A percentile compares a stretch with the other conserved stretches of the same genome.
These are phyloP conservation scores for Candida methanosorbosa DNA, from an alignment of 805 yeast species.

Conservation along the genomic window DNA sequence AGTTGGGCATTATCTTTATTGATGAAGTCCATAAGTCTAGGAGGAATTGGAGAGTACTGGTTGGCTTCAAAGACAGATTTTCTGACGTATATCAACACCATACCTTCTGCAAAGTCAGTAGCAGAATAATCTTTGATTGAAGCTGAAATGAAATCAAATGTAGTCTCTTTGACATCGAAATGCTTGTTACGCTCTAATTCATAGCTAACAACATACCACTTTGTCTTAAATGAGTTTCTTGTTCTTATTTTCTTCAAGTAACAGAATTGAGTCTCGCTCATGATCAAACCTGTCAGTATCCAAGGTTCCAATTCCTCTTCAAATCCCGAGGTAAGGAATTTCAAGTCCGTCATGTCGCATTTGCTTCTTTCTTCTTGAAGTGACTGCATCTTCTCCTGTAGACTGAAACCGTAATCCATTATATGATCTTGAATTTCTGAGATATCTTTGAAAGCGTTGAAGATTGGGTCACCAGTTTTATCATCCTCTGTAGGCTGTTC, in stretches of 20 bases:
- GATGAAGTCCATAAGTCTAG: slow-evolving; percentile 21
- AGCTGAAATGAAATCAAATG: slow-evolving; percentile 19
- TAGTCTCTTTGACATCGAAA: slow-evolving; percentile 10
- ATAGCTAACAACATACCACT: slow-evolving; percentile 25
- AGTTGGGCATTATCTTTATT: slow-evolving; percentile 20
- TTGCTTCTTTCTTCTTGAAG: slow-evolving; percentile 8
- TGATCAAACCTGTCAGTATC: slow-evolving; percentile 27
- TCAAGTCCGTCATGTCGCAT: slow-evolving; percentile 19
- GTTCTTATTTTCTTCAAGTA: slow-evolving; percentile 14
- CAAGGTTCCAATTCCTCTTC: slow-evolving; percentile 25
- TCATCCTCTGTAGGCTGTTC: slow-evolving; percentile 3
- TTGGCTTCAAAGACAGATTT: slow-evolving; percentile 13
- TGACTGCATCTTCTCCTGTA: slow-evolving; percentile 8
- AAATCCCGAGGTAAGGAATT: slow-evolving; percentile 13
- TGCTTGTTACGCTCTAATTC: slow-evolving; percentile 15
- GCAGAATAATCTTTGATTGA: slow-evolving; percentile 13
- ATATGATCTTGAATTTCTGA: slow-evolving; percentile 8
- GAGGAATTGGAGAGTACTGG: slow-evolving; percentile 10
- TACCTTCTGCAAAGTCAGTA: slow-evolving; percentile 19
- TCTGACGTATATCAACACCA: slow-evolving; percentile 26
- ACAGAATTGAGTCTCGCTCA: slow-evolving; percentile 23
- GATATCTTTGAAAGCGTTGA: slow-evolving; percentile 15
- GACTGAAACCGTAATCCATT: slow-evolving; percentile 2
- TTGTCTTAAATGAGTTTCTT: not conserved
- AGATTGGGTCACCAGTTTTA: slow-evolving; percentile 3